phyloP scores from a whole-genome alignment of 306 rosid genomes.

The Prunus salicina region DNA sequence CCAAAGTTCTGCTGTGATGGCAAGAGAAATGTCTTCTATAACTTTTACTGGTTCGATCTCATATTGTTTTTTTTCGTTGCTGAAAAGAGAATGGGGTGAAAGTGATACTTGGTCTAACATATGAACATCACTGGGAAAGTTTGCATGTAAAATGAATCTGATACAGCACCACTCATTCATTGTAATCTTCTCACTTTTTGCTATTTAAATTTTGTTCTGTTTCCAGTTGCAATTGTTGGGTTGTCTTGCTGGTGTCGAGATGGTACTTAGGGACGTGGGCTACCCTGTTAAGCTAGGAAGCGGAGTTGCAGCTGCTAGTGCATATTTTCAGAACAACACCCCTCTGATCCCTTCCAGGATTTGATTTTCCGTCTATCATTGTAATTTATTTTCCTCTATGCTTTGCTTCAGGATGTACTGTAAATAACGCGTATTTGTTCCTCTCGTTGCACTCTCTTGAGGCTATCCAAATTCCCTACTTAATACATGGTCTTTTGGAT shows the following conservation, averaged over 20 bases:
- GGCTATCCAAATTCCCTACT: conserved; percentile 37
- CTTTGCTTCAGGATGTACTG: conserved; percentile 39
- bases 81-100: background rate
- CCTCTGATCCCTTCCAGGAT: conserved; percentile 93
- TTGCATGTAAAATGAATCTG: background rate
- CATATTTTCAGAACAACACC: conserved; percentile 69
- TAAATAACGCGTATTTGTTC: conserved; percentile 42
- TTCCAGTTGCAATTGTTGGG: conserved; percentile 95
- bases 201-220: background rate
- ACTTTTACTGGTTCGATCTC: background rate
- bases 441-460: conserved; percentile 36
- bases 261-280: conserved; percentile 92
- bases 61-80: background rate
- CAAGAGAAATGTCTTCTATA: too few species aligned
- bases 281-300: conserved; percentile 95
- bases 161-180: background rate
- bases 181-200: background rate
- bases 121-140: background rate
- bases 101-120: background rate
- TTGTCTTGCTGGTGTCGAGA: conserved; percentile 98
- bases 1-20: background rate
- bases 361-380: conserved; percentile 34
- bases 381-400: conserved; percentile 30
- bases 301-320: conserved; percentile 93
- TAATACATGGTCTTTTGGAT: conserved; percentile 14